These are phyloP conservation scores for Chytridium lagenaria DNA, from an alignment of 371 early-diverging fungal species.

Conservation along the genomic window DNA sequence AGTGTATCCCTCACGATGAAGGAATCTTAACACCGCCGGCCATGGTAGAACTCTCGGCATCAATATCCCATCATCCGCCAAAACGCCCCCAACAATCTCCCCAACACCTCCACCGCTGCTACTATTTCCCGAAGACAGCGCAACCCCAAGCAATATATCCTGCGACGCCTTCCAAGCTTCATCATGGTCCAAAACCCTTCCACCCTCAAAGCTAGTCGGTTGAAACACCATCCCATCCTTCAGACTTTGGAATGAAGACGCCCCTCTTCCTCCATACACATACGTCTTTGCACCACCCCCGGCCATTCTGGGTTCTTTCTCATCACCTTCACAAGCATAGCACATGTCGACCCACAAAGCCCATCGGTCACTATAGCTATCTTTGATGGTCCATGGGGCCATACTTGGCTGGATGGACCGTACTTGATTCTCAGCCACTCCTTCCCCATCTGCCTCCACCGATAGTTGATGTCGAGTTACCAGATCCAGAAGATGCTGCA, in stretches of 20 bases:
- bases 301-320: no score
- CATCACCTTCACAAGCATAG: conserved; percentile 31
- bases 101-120: no score
- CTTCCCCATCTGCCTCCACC: no score
- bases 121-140: neutral
- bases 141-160: neutral
- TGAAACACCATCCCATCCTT: conserved; percentile 2
- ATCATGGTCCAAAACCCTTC: neutral
- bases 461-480: no score
- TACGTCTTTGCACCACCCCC: conserved; percentile 29
- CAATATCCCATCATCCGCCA: neutral
- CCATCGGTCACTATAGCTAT: conserved; percentile 40
- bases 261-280: conserved; percentile 34
- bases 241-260: neutral
- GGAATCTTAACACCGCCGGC: neutral
- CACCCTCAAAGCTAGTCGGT: conserved; percentile 29
- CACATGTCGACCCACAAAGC: conserved; percentile 47
- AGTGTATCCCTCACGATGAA: neutral
- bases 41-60: neutral
- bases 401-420: neutral
- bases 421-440: no score
- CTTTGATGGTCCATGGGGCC: neutral
- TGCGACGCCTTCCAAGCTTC: neutral
- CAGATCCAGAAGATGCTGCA: no score
- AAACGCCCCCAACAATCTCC: neutral